Conservation (phyloP, 352 stramenopile species). For the Phytophthora crassamura region DNA sequence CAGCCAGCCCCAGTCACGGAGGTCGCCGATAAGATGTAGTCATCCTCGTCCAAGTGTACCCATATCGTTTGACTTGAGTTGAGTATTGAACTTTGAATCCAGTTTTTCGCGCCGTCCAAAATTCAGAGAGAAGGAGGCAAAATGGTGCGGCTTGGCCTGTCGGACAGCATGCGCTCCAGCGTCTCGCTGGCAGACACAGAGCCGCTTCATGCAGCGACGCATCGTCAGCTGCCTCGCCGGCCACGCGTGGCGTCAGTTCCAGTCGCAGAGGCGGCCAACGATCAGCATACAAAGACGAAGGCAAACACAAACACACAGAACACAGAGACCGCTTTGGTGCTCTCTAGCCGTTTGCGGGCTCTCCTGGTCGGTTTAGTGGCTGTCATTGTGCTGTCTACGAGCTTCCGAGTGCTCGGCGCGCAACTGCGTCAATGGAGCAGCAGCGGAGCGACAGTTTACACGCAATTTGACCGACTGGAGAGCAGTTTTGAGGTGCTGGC, state of each 20-base stretch:
- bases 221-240: conserved; percentile 11
- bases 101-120: conserved; percentile 27
- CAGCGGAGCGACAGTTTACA: background rate
- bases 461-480: conserved; percentile 41
- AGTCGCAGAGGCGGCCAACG: conserved; percentile 2
- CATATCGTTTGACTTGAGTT: conserved; percentile 10
- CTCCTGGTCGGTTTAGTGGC: conserved; percentile 21
- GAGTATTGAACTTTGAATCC: conserved; percentile 32
- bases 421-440: background rate
- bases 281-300: conserved; percentile 15
- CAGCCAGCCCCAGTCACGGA: background rate
- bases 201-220: conserved; percentile 13
- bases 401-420: background rate
- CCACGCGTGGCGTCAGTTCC: background rate
- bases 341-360: conserved; percentile 14
- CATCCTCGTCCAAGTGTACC: conserved; percentile 1
- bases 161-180: conserved; percentile 50
- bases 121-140: conserved; percentile 5
- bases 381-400: conserved; percentile 15
- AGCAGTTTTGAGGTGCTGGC: conserved; percentile 26
- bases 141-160: conserved; percentile 46
- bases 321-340: background rate
- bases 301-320: background rate
- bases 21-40: conserved; percentile 7
- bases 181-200: conserved; percentile 29